Conservation (phyloP, 2,329 filamentous ascomycete genomes). For the Fusarium sp. region DNA sequence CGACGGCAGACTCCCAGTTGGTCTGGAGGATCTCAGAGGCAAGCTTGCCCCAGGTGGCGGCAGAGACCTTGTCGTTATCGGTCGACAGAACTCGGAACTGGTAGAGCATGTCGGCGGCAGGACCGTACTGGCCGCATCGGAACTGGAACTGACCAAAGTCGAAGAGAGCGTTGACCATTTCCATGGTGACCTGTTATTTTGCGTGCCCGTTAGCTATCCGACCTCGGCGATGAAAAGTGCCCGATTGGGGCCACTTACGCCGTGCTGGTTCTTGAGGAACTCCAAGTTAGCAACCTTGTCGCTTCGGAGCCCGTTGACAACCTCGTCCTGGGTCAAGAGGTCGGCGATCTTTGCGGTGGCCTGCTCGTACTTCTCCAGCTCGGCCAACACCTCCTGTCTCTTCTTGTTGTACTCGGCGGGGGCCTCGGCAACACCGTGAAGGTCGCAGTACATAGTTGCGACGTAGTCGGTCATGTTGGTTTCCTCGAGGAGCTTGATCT, state of each 20-base stretch:
- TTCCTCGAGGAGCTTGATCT: conserved; percentile 94
- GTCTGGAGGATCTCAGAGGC: conserved; percentile 95
- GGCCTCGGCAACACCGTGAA: conserved; percentile 83
- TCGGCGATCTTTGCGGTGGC: conserved; percentile 91
- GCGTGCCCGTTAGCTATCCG: conserved; percentile 36
- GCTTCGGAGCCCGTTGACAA: conserved; percentile 90
- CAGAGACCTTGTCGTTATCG: conserved; percentile 97
- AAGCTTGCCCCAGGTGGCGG: conserved; percentile 97
- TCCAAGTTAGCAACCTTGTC: conserved; percentile 99
- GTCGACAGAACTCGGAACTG: conserved; percentile 98
- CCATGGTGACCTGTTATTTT: conserved; percentile 78
- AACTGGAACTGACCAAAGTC: conserved; percentile 98
- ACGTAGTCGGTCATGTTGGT: conserved; percentile 99
- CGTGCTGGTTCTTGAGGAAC: conserved; percentile 96
- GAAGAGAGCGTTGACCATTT: conserved; percentile 97
- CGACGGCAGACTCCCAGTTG: conserved; percentile 95
- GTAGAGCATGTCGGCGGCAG: conserved; percentile 93
- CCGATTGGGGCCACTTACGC: conserved; percentile 68
- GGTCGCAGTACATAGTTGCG: conserved; percentile 89
- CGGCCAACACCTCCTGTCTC: conserved; percentile 88
- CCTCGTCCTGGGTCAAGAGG: conserved; percentile 88
- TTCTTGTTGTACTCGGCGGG: conserved; percentile 91
- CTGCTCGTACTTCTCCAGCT: conserved; percentile 87
- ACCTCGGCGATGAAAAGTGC: conserved; percentile 6
- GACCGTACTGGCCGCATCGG: conserved; percentile 93